Evolutionary conservation across 345 rosid species (phyloP).

Genomic region (Lepidium sativum): DNA sequence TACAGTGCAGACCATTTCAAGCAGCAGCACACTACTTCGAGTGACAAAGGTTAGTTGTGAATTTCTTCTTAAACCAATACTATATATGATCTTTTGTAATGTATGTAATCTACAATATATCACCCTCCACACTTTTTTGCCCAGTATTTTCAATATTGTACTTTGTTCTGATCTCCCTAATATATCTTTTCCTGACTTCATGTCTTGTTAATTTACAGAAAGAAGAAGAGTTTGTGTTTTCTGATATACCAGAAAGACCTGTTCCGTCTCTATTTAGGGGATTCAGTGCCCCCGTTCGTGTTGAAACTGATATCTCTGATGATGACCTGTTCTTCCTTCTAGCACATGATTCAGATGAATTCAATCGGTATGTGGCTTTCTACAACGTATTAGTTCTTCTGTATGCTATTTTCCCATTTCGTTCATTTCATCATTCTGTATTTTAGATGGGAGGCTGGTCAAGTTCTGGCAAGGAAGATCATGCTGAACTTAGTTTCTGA

Average conservation of each 20-base stretch:
- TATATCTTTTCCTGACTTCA: neutral
- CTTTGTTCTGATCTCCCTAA: neutral
- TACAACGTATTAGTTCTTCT: neutral
- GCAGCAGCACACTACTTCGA: conserved; percentile 61
- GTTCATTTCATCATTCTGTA: conserved; percentile 3
- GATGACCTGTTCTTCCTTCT: conserved; percentile 87
- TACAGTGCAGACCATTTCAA: conserved; percentile 38
- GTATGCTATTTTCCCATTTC: neutral
- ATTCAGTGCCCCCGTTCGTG: conserved; percentile 91
- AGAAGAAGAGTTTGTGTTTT: conserved; percentile 90
- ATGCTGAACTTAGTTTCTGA: conserved; percentile 82
- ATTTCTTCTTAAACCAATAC: neutral
- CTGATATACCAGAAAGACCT: conserved; percentile 65
- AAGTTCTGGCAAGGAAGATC: conserved; percentile 78
- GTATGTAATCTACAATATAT: neutral
- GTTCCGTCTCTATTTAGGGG: conserved; percentile 85
- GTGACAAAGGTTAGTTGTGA: conserved; percentile 60
- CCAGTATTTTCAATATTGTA: neutral
- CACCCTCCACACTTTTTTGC: neutral
- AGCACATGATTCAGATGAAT: conserved; percentile 90
- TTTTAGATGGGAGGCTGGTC: conserved; percentile 98
- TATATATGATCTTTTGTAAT: neutral
- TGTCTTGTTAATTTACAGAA: conserved; percentile 44
- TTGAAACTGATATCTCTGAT: conserved; percentile 71
- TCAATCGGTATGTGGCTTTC: conserved; percentile 65